These are phyloP conservation scores for Astragalus membranaceus DNA, from an alignment of 306 rosid genomes.

Conservation along the genomic window DNA sequence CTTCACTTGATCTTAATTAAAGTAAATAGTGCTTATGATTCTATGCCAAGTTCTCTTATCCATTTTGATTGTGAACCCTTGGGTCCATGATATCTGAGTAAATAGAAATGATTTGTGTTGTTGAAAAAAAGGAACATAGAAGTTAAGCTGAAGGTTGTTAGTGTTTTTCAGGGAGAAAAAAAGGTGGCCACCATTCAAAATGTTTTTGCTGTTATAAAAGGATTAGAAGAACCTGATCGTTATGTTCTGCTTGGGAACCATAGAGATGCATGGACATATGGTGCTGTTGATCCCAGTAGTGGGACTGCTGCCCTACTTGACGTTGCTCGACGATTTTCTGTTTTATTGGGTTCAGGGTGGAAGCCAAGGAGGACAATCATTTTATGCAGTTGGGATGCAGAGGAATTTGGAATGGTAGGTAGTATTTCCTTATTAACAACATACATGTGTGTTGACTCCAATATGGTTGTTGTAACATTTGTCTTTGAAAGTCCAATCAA, in stretches of 20 bases:
- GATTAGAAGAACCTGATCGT: constrained; percentile 82
- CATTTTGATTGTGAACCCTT: background rate
- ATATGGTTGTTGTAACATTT: background rate
- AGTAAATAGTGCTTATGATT: constrained; percentile 31
- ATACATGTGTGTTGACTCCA: background rate
- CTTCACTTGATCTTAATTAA: constrained; percentile 23
- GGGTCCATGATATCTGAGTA: background rate
- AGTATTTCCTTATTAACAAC: constrained; percentile 6
- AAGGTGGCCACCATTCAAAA: constrained; percentile 61
- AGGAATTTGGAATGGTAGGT: constrained; percentile 49
- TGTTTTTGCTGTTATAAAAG: constrained; percentile 77
- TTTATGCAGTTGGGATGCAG: constrained; percentile 57
- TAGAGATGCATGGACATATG: constrained; percentile 97
- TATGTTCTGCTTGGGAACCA: constrained; percentile 92
- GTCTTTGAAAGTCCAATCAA: background rate
- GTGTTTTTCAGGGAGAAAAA: constrained; percentile 62
- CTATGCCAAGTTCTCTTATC: constrained; percentile 15
- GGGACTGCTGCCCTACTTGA: constrained; percentile 93
- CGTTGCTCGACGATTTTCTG: constrained; percentile 75
- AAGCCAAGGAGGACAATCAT: constrained; percentile 61
- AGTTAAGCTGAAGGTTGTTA: background rate
- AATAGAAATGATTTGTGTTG: background rate
- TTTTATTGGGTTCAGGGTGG: constrained; percentile 59
- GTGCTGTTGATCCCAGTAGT: constrained; percentile 96
- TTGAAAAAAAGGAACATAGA: background rate